Conservation (phyloP, 495 filamentous ascomycete genomes). For the Aspergillus funiculosus region DNA sequence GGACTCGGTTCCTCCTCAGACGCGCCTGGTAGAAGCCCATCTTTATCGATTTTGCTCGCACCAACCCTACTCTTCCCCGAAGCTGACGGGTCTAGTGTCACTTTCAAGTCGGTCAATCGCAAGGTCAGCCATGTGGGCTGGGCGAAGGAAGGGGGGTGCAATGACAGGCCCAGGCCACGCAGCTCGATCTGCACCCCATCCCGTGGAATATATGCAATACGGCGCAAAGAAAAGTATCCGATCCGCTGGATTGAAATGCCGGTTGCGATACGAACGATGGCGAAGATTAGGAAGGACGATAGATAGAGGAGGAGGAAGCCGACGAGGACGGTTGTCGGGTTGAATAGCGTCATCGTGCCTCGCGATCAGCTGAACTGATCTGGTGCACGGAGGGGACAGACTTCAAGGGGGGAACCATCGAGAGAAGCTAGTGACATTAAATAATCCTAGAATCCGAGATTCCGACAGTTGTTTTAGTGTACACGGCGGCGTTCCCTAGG, state of each 20-base stretch:
- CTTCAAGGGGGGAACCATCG: conserved; percentile 23
- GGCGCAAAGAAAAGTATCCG: conserved; percentile 83
- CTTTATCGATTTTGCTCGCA: conserved; percentile 19
- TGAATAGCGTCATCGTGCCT: conserved; percentile 53
- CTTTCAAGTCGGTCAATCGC: conserved; percentile 71
- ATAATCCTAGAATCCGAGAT: conserved; percentile 9
- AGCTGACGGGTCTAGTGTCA: conserved; percentile 71
- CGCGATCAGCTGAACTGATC: conserved; percentile 40
- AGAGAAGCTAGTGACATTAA: background rate
- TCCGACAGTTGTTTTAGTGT: background rate
- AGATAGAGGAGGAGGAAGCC: conserved; percentile 81
- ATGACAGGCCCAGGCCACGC: conserved; percentile 74
- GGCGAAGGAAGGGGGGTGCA: conserved; percentile 91
- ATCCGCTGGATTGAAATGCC: conserved; percentile 94
- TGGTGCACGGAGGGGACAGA: conserved; percentile 22
- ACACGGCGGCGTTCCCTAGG: background rate
- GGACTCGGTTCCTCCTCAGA: conserved; percentile 20
- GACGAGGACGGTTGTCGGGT: conserved; percentile 76
- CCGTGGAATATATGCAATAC: conserved; percentile 77
- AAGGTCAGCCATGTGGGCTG: conserved; percentile 97
- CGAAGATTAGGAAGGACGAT: conserved; percentile 86
- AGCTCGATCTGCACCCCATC: conserved; percentile 88
- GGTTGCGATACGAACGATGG: conserved; percentile 83
- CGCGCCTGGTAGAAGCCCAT: conserved; percentile 22
- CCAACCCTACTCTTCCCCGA: conserved; percentile 44